phyloP scores from a whole-genome alignment of 805 yeast species.

The Sporopachydermia lactativora region DNA sequence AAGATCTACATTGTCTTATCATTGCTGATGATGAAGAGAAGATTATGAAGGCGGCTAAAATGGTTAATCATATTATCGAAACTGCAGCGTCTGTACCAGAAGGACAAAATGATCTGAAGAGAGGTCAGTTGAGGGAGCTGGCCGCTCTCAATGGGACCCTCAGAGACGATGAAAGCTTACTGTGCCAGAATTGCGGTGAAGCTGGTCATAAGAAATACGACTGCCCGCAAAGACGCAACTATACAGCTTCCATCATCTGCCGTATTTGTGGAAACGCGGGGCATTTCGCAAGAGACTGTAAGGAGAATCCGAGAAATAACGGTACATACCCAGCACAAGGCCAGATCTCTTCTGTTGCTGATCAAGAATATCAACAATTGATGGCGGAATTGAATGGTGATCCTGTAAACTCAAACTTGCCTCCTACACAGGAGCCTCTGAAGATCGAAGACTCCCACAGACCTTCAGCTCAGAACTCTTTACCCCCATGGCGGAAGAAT shows the following conservation, averaged over 20 bases:
- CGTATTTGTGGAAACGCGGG: constrained; percentile 70
- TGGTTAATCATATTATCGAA: constrained; percentile 62
- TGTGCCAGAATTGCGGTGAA: constrained; percentile 53
- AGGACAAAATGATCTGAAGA: constrained; percentile 82
- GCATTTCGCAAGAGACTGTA: constrained; percentile 83
- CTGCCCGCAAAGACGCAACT: constrained; percentile 43
- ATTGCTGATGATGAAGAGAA: constrained; percentile 73
- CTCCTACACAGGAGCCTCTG: too few species aligned
- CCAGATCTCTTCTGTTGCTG: constrained; percentile 18
- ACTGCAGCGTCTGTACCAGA: constrained; percentile 83
- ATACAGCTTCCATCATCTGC: constrained; percentile 49
- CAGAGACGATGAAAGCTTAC: constrained; percentile 58
- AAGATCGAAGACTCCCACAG: too few species aligned
- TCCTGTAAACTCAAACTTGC: too few species aligned
- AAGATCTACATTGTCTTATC: constrained; percentile 79
- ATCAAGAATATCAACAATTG: constrained; percentile 35
- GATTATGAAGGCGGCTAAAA: constrained; percentile 57
- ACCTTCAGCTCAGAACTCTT: too few species aligned
- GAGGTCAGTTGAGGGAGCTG: constrained; percentile 81
- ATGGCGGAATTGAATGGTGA: constrained; percentile 32
- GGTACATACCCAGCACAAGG: constrained; percentile 8
- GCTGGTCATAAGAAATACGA: constrained; percentile 50
- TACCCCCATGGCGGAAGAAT: too few species aligned
- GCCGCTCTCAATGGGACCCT: constrained; percentile 93
- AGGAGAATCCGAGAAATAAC: constrained; percentile 17